Evolutionary conservation across 2,329 filamentous ascomycete genomes (phyloP).

Genomic region (Sporothrix variecibatus): DNA sequence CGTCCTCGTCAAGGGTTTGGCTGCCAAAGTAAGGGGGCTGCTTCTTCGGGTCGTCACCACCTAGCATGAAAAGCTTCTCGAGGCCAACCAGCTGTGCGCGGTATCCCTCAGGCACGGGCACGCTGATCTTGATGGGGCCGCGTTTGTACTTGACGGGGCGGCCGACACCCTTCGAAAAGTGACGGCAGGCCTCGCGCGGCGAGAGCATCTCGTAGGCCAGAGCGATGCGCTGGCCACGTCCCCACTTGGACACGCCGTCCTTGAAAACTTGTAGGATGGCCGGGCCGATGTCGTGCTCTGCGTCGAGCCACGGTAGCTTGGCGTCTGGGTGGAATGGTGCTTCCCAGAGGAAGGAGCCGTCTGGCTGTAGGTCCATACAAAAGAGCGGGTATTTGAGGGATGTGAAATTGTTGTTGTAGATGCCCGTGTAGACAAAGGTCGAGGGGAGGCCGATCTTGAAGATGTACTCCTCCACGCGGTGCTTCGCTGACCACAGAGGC

Average conservation of each 20-base stretch:
- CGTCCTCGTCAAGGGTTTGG: conserved; percentile 58
- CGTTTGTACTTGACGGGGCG: conserved; percentile 77
- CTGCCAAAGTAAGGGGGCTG: conserved; percentile 68
- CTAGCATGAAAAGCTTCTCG: conserved; percentile 59
- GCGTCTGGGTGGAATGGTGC: conserved; percentile 90
- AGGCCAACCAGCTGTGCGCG: conserved; percentile 77
- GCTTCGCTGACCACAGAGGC: conserved; percentile 90
- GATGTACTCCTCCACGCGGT: conserved; percentile 89
- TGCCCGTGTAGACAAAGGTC: conserved; percentile 94
- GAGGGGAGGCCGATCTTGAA: conserved; percentile 78
- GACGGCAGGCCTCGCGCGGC: conserved; percentile 76
- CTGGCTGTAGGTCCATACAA: conserved; percentile 83
- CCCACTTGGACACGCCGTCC: conserved; percentile 85
- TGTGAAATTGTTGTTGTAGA: conserved; percentile 99
- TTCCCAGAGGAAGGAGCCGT: conserved; percentile 89
- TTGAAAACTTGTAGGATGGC: conserved; percentile 94
- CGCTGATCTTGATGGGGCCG: conserved; percentile 78
- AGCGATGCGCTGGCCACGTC: conserved; percentile 69
- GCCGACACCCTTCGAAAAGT: conserved; percentile 76
- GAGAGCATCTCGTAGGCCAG: conserved; percentile 89
- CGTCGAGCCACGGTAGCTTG: conserved; percentile 91
- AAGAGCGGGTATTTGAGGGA: conserved; percentile 90
- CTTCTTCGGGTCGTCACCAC: conserved; percentile 53
- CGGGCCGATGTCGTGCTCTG: conserved; percentile 92
- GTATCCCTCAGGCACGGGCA: conserved; percentile 85